Base-by-base conservation (phyloP, 2,329 filamentous ascomycete genomes). In the Hymenoscyphus linearis region DNA sequence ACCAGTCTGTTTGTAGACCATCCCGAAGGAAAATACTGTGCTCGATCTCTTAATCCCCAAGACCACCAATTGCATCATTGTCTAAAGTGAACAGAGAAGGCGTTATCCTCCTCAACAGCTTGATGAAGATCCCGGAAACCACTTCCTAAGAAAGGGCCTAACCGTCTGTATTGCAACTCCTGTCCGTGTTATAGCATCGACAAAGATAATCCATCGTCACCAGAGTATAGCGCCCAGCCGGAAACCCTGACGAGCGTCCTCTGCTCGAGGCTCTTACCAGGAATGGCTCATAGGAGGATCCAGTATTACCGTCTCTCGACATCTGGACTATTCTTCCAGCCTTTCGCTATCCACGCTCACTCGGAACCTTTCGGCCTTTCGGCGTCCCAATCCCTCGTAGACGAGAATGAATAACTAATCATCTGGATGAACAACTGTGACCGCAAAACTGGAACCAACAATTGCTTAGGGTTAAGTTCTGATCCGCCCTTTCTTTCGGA, bases 381-480 rank as follows among this genome's bases (percentile, higher is more conserved):
- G 65, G 72, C 71, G 62, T 75, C 68, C 61, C 71, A 63, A 66
- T 67, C 63, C 61, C 65, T 61, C 64, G 61, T 65, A 55, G 55
- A 64, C 66, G 64, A 64, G 40, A 31, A 60, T 57, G 62, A 62
- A 67, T 62, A 73, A 77, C 76, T 92, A 92, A 74, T 93, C 85
- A 81, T 82, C 79, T 79, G 78, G 77, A 82, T 78, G 82, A 76
- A 86, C 86, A 86, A 88, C 87, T 83, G 78, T 79, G 75, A 81
- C 80, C 85, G 85, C 85, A 89, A 92, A 72, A 82, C 89, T 90
- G 73, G 85, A 86, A 90, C 89, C 89, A 85, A 79, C 76, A 74
- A 79, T 76, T 79, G 79, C 83, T 89, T 96, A 96, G 93, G 93
- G 93, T 96, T 96, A 96, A 93, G 90, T 93, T 93, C 90, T 91